A percentile compares a stretch with the other conserved stretches of the same genome.
Conservation (phyloP, 2,329 filamentous ascomycete species). For the Triangularia setosa region DNA sequence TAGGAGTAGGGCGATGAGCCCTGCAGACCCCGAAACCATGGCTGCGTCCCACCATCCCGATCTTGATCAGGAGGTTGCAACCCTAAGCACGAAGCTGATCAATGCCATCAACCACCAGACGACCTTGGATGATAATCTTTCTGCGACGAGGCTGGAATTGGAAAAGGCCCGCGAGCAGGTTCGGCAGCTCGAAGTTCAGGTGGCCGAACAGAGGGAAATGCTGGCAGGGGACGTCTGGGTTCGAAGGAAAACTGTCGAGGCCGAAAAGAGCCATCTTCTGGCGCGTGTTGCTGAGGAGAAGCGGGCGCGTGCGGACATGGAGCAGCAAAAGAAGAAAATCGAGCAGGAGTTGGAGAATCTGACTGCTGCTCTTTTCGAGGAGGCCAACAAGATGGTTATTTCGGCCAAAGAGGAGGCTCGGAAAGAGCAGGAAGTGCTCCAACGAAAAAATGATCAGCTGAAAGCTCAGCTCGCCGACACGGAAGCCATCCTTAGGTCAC, state of each 20-base stretch:
- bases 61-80: conserved; percentile 71
- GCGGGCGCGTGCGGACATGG: conserved; percentile 58
- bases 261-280: conserved; percentile 60
- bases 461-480: conserved; percentile 82
- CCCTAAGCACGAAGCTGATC: conserved; percentile 91
- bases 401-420: conserved; percentile 85
- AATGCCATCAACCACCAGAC: conserved; percentile 98
- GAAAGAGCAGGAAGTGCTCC: conserved; percentile 73
- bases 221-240: conserved; percentile 73
- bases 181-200: conserved; percentile 59
- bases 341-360: conserved; percentile 89
- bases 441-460: conserved; percentile 84
- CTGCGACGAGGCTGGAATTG: conserved; percentile 77
- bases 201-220: conserved; percentile 67
- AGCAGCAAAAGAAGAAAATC: conserved; percentile 81
- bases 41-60: conserved; percentile 48
- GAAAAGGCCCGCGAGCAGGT: conserved; percentile 67
- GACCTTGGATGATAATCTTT: conserved; percentile 80
- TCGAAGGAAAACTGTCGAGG: conserved; percentile 68
- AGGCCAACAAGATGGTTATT: conserved; percentile 98
- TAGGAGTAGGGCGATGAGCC: conserved; percentile 49
- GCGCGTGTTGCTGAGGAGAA: conserved; percentile 62
- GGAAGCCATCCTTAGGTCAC: conserved; percentile 77
- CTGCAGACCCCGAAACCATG: conserved; percentile 36
- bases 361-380: conserved; percentile 91